Evolutionary conservation across 73 alveolate species (phyloP).

Genomic region (Symbiodinium natans): DNA sequence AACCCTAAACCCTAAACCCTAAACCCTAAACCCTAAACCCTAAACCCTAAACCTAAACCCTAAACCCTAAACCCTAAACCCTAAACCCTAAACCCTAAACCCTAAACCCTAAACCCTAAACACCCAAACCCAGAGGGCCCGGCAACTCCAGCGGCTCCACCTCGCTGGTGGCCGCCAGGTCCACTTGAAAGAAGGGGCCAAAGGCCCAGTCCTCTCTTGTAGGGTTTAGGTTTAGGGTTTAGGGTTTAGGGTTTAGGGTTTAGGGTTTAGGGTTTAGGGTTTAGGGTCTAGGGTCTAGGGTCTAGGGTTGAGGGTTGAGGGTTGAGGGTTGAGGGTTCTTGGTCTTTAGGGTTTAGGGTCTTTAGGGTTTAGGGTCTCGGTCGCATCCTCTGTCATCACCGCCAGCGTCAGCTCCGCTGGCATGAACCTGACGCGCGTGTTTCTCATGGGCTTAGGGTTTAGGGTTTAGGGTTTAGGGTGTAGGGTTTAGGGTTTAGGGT

Average conservation of each 20-base stretch:
- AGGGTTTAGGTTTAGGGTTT: neutral
- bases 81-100: neutral
- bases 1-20: too few species aligned
- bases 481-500: too few species aligned
- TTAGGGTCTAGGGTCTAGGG: neutral
- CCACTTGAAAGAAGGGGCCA: constrained; percentile 68
- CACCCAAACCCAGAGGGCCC: neutral
- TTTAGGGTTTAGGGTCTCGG: neutral
- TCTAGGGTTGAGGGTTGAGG: neutral
- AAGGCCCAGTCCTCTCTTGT: constrained; percentile 38
- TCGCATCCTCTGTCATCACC: constrained; percentile 24
- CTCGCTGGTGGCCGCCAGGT: constrained; percentile 4
- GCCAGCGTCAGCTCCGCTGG: constrained; percentile 38
- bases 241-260: neutral
- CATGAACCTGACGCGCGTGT: constrained; percentile 17
- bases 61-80: neutral
- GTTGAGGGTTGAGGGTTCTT: neutral
- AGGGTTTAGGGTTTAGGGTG: too few species aligned
- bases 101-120: neutral
- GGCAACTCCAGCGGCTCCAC: neutral
- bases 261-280: neutral
- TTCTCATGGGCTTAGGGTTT: too few species aligned
- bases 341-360: neutral
- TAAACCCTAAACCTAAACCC: neutral
- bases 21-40: too few species aligned